Evolutionary conservation across 2,329 filamentous ascomycete species (phyloP).

Genomic region (Lachnellula cervina): DNA sequence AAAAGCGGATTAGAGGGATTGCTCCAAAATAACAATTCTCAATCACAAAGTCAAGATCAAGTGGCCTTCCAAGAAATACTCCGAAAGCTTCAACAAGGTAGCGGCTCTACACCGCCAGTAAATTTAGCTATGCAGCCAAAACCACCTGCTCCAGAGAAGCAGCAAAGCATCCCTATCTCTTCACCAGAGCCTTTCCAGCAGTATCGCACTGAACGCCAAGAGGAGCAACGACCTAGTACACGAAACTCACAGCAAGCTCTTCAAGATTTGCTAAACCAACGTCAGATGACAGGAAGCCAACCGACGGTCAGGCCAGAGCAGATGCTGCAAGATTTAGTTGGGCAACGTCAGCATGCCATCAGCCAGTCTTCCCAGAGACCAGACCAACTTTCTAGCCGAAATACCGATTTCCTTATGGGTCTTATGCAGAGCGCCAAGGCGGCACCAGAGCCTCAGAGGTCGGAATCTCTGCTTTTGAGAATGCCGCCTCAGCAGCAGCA

Average conservation of each 20-base stretch:
- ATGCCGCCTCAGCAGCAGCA: constrained; percentile 30
- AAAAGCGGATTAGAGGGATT: constrained; percentile 20
- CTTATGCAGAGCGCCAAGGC: constrained; percentile 63
- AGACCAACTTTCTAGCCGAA: constrained; percentile 41
- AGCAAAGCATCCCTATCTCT: constrained; percentile 42
- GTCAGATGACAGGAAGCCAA: constrained; percentile 33
- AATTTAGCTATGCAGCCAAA: constrained; percentile 30
- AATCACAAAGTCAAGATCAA: constrained; percentile 56
- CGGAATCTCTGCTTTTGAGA: constrained; percentile 50
- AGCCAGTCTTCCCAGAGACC: constrained; percentile 45
- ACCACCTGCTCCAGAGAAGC: constrained; percentile 40
- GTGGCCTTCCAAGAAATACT: constrained; percentile 81
- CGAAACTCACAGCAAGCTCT: constrained; percentile 34
- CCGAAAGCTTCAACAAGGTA: constrained; percentile 64
- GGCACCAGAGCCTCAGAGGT: constrained; percentile 45
- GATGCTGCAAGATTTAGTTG: constrained; percentile 56
- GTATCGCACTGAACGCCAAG: constrained; percentile 29
- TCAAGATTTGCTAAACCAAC: constrained; percentile 49
- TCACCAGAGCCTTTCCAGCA: constrained; percentile 39
- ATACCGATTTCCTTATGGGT: constrained; percentile 74
- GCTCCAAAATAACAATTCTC: constrained; percentile 16
- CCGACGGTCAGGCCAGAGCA: constrained; percentile 50
- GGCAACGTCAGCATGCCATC: constrained; percentile 52
- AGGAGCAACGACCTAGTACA: constrained; percentile 23
- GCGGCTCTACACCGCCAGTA: constrained; percentile 40